A percentile compares a stretch with the other conserved stretches of the same genome.
Conservation (phyloP, 305 asterid species). For the Solanum hybrid region DNA sequence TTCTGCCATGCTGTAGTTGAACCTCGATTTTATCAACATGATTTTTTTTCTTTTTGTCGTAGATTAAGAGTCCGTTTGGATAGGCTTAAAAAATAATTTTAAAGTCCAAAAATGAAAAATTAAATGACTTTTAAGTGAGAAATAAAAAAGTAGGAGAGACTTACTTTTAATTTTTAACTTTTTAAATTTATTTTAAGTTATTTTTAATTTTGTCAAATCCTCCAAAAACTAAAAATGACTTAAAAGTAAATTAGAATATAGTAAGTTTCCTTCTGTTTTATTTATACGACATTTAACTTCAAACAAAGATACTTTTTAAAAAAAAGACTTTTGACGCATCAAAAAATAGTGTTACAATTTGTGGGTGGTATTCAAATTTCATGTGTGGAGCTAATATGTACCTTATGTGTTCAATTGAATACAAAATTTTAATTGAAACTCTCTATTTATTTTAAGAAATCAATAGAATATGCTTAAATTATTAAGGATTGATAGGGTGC, state of each 20-base stretch:
- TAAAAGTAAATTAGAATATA: no score
- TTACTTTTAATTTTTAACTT: no score
- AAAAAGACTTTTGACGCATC: not conserved
- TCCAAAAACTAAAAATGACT: no score
- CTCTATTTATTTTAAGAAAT: not conserved
- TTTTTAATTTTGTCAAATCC: no score
- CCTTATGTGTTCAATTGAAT: not conserved
- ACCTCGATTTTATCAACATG: not conserved
- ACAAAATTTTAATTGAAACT: not conserved
- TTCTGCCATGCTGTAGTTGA: not conserved
- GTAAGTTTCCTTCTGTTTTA: not conserved
- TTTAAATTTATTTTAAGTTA: no score
- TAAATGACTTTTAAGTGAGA: no score
- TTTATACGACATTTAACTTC: not conserved
- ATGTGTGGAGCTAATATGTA: not conserved
- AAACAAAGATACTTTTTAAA: not conserved
- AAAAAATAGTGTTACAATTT: not conserved
- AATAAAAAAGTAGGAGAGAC: no score
- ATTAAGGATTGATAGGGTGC: not conserved
- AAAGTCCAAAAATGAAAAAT: no score
- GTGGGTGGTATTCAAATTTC: not conserved
- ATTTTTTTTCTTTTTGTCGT: no score
- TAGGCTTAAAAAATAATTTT: no score
- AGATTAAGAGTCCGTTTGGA: no score
- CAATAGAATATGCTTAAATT: not conserved